Evolutionary conservation across 805 yeast genomes (phyloP).

Genomic region (Kodamaea laetipori): DNA sequence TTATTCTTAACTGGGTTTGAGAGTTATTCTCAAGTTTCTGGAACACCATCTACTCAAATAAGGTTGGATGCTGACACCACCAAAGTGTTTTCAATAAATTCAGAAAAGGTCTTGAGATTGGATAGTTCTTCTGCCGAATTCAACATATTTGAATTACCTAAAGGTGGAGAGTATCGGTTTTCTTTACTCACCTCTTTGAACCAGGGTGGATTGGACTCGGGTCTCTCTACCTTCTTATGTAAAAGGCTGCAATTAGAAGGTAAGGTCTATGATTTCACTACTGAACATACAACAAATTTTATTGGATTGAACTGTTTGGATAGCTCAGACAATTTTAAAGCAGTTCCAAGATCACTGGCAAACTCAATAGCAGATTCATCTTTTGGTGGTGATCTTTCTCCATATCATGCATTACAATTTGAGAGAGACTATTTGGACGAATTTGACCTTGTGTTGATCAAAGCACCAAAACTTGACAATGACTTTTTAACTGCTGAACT

Average conservation of each 20-base stretch:
- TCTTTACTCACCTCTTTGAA: constrained; percentile 24
- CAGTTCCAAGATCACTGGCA: constrained; percentile 55
- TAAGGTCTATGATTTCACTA: constrained; percentile 39
- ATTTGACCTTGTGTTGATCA: constrained; percentile 55
- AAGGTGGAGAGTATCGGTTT: constrained; percentile 14
- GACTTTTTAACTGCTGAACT: constrained; percentile 41
- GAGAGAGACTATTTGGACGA: constrained; percentile 38
- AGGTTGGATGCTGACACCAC: constrained; percentile 12
- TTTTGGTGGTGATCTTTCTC: constrained; percentile 47
- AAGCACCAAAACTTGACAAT: constrained; percentile 26
- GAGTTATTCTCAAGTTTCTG: background rate
- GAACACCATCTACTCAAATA: background rate
- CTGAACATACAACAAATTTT: constrained; percentile 35
- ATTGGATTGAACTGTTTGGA: constrained; percentile 50
- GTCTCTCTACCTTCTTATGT: constrained; percentile 26
- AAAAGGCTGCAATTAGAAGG: constrained; percentile 14
- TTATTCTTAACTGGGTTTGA: constrained; percentile 37
- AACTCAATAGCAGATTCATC: constrained; percentile 54
- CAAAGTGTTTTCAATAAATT: background rate
- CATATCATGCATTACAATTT: constrained; percentile 52
- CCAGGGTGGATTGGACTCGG: constrained; percentile 14
- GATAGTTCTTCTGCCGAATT: constrained; percentile 1
- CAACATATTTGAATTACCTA: constrained; percentile 12
- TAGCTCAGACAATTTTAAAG: constrained; percentile 34
- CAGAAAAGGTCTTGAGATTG: constrained; percentile 9